phyloP scores from a whole-genome alignment of 768 basidiomycete genomes.

The Russula sp. region DNA sequence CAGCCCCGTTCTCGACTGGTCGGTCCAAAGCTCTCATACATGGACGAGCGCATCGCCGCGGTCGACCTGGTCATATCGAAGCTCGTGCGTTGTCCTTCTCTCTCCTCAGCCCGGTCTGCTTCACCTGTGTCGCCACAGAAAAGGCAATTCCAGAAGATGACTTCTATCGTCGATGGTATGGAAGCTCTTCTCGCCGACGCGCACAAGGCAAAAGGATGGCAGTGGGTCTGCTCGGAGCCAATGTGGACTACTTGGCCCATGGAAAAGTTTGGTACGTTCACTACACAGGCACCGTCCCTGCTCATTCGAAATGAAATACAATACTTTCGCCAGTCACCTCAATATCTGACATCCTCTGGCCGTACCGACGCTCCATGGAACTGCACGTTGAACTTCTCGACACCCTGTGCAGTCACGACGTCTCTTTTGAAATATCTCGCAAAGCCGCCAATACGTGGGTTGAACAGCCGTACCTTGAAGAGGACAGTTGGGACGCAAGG shows the following conservation, averaged over 20 bases:
- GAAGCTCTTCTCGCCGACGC: constrained; percentile 65
- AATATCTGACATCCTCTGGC: constrained; percentile 48
- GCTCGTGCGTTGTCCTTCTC: constrained; percentile 45
- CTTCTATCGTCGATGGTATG: constrained; percentile 52
- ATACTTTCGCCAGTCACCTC: constrained; percentile 40
- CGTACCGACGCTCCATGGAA: constrained; percentile 62
- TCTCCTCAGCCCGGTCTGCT: neutral
- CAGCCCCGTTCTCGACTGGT: constrained; percentile 57
- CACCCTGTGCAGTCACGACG: constrained; percentile 54
- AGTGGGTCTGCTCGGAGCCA: constrained; percentile 65
- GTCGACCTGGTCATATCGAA: constrained; percentile 55
- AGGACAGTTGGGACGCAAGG: constrained; percentile 58
- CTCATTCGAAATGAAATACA: neutral
- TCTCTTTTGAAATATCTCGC: constrained; percentile 65
- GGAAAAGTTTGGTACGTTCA: constrained; percentile 61
- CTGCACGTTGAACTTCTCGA: constrained; percentile 52
- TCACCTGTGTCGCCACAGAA: constrained; percentile 37
- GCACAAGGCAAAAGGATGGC: constrained; percentile 61
- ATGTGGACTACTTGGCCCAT: constrained; percentile 81
- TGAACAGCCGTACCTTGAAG: constrained; percentile 60
- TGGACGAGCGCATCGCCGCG: constrained; percentile 59
- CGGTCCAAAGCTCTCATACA: constrained; percentile 55
- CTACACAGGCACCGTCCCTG: neutral
- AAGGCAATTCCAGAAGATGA: constrained; percentile 68
- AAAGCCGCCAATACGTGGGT: constrained; percentile 60